These are phyloP conservation scores for Starmerella stigmatis DNA, from an alignment of 805 yeast species.

Conservation along the genomic window DNA sequence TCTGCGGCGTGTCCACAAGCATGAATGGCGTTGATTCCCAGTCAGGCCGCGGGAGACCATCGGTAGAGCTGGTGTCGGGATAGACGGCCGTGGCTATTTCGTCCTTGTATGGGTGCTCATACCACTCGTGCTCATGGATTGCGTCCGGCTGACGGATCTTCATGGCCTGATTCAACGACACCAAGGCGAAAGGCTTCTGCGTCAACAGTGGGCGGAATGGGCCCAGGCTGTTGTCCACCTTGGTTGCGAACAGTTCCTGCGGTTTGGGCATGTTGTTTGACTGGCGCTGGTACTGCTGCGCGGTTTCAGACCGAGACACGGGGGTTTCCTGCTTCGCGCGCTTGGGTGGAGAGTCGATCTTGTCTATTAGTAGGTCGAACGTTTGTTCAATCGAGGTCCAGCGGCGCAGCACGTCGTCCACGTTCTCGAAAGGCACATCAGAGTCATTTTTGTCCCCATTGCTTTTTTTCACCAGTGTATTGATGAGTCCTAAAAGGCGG, in stretches of 20 bases:
- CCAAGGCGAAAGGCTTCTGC: slow-evolving; percentile 56
- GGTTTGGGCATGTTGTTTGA: slow-evolving; percentile 28
- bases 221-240: slow-evolving; percentile 57
- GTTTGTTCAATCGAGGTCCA: slow-evolving; percentile 57
- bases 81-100: slow-evolving; percentile 67
- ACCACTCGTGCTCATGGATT: slow-evolving; percentile 42
- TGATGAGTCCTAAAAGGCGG: slow-evolving; percentile 27
- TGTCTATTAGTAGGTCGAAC: slow-evolving; percentile 65
- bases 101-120: slow-evolving; percentile 65
- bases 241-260: slow-evolving; percentile 36
- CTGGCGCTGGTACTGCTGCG: slow-evolving; percentile 10
- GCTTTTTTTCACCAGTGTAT: slow-evolving; percentile 23
- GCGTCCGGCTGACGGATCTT: slow-evolving; percentile 31
- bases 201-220: slow-evolving; percentile 73
- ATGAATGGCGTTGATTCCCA: slow-evolving; percentile 34
- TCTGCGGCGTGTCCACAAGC: slow-evolving; percentile 58
- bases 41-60: slow-evolving; percentile 21
- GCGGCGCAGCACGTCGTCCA: slow-evolving; percentile 37
- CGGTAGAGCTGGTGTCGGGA: slow-evolving; percentile 41
- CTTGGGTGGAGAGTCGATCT: slow-evolving; percentile 39
- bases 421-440: slow-evolving; percentile 31
- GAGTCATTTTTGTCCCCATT: slow-evolving; percentile 24
- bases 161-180: slow-evolving; percentile 44
- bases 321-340: background rate
- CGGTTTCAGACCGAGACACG: background rate